Base-by-base conservation (phyloP, 1,139 yeast species). In the Candida albicans region DNA sequence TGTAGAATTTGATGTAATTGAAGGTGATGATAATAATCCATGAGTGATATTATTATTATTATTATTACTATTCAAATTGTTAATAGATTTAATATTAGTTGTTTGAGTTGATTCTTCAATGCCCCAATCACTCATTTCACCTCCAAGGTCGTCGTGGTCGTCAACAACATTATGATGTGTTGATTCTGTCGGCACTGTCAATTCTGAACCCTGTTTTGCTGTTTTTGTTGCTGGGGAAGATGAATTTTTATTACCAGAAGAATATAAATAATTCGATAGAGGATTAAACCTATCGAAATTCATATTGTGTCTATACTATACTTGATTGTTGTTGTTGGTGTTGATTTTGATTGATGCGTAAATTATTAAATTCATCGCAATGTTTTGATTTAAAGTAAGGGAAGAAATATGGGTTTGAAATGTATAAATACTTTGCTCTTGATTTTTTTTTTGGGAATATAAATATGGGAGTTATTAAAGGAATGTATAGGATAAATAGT, bases 91-190 rank as follows among this genome's bases (percentile, higher is more conserved):
- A n/a, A n/a, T n/a, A n/a, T n/a, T n/a, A n/a, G n/a, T 43, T n/a
- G 37, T 14, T 26, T 34, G 39, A 8, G 34, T 33, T 12, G 59
- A 44, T 31, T 68, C 75, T 45, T 70, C 75, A 22, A 70, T 69
- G 1, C 75, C 75, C 75, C 75, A 70, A 49, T 70, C 75, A 44
- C 74, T 65, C 37, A 68, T 54, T 35, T 62, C 67, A 12, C 33
- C 11, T 38, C 35, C 15, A 38, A 41, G 18, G 37, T 37, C 9
- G 25, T 22, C n/a, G 8, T 37, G 29, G 2, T 14, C 25, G 4
- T 30, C 28, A 26, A 27, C 13, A 14, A 24, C 31, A 8, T 35
- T 26, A 2, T 4, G 22, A 8, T 14, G 18, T 18, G 5, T 18
- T 5, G 5, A 5, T 18, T 18, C 5, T 18, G 5, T 18, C 22